phyloP scores from a whole-genome alignment of 176 grass and related monocot species.

The Urochloa ruziziensis region DNA sequence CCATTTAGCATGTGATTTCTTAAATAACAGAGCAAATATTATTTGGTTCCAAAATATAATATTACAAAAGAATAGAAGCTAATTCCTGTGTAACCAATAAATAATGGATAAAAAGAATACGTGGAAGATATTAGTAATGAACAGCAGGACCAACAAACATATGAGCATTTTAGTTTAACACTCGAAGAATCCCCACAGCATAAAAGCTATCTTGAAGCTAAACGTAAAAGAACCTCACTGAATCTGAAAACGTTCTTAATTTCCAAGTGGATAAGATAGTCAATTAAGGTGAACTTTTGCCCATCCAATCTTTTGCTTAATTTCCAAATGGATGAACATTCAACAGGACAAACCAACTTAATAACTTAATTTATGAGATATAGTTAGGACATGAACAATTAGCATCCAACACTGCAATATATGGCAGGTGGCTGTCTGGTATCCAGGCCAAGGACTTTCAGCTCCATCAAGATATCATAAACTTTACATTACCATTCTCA shows the following conservation, averaged over 20 bases:
- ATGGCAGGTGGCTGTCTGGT: background rate
- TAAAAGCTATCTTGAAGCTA: constrained; percentile 7
- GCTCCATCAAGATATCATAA: constrained; percentile 1
- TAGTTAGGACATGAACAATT: constrained; percentile 2
- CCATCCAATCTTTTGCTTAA: background rate
- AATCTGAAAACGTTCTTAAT: too few species aligned
- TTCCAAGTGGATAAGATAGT: background rate
- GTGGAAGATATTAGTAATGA: constrained; percentile 12
- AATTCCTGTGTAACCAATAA: background rate
- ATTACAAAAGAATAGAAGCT: background rate
- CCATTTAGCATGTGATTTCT: background rate
- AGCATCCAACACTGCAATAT: background rate
- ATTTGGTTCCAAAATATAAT: background rate
- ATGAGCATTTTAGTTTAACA: background rate
- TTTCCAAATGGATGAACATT: background rate
- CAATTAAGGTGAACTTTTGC: constrained; percentile 10
- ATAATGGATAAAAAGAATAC: background rate
- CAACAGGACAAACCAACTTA: background rate
- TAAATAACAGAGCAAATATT: background rate
- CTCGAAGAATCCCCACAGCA: background rate
- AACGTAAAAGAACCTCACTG: constrained; percentile 18
- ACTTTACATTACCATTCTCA: background rate
- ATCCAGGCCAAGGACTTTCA: background rate
- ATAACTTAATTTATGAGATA: background rate
- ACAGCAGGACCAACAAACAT: background rate